Percentiles rank a stretch among this genome's conserved stretches.
These are phyloP conservation scores for Penicillium arizonense DNA, from an alignment of 495 filamentous ascomycete genomes.

Conservation along the genomic window DNA sequence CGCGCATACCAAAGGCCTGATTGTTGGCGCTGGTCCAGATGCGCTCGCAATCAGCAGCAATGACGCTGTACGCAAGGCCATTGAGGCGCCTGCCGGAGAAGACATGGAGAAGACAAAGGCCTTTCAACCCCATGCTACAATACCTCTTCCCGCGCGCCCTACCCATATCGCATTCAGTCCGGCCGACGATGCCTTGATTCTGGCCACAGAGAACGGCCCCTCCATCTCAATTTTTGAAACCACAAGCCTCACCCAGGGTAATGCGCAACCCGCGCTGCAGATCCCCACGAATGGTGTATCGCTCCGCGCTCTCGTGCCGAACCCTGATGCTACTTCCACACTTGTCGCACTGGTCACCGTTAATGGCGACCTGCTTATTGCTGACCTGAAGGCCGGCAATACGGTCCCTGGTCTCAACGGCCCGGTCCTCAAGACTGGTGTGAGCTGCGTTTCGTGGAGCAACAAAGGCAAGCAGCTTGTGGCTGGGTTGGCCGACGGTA, in stretches of 20 bases:
- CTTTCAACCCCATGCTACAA: conserved; percentile 71
- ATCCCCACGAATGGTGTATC: conserved; percentile 71
- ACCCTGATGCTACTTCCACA: conserved; percentile 62
- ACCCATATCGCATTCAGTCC: conserved; percentile 89
- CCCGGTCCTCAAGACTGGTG: conserved; percentile 64
- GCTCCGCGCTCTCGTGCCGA: conserved; percentile 74
- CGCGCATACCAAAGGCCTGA: conserved; percentile 73
- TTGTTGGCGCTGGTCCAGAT: conserved; percentile 86
- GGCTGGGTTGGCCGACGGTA: conserved; percentile 81
- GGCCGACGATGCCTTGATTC: conserved; percentile 77
- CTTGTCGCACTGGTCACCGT: conserved; percentile 76
- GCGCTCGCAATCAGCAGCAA: conserved; percentile 72
- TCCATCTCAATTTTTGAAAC: conserved; percentile 83
- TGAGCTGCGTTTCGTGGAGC: conserved; percentile 90
- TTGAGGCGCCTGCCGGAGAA: conserved; percentile 54
- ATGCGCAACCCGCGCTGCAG: conserved; percentile 66
- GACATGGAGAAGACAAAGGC: conserved; percentile 60
- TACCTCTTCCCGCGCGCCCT: conserved; percentile 70
- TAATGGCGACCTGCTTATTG: conserved; percentile 78
- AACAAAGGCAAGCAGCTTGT: conserved; percentile 88
- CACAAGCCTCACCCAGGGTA: conserved; percentile 59
- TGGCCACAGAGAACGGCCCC: conserved; percentile 79
- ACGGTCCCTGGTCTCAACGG: conserved; percentile 62
- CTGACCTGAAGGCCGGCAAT: conserved; percentile 68
- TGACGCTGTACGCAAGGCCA: conserved; percentile 74